phyloP scores from a whole-genome alignment of 2,329 filamentous ascomycete genomes.

The Diaporthe eres region DNA sequence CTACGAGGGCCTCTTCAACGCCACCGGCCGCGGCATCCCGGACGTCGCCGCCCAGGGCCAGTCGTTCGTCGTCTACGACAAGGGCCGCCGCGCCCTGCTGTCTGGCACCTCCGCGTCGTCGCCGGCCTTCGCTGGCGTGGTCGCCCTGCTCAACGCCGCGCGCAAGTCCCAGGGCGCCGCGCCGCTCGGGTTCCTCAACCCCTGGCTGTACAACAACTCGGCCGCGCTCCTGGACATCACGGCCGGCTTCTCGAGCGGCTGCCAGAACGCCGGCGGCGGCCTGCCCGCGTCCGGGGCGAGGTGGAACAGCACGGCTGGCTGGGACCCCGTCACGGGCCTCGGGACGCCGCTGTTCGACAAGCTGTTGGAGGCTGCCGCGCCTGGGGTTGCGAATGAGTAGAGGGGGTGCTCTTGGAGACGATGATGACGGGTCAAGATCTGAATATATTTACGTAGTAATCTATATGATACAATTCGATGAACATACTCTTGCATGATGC shows the following conservation, averaged over 20 bases:
- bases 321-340: slow-evolving; percentile 44
- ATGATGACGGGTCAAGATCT: not conserved
- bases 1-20: slow-evolving; percentile 53
- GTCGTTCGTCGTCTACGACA: slow-evolving; percentile 59
- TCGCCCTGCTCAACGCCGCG: slow-evolving; percentile 59
- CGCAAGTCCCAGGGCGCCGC: slow-evolving; percentile 51
- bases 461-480: not conserved
- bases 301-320: slow-evolving; percentile 59
- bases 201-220: slow-evolving; percentile 52
- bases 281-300: slow-evolving; percentile 27
- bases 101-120: slow-evolving; percentile 54
- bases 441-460: not conserved
- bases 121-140: slow-evolving; percentile 56
- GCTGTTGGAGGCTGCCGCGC: slow-evolving; percentile 36
- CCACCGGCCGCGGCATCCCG: slow-evolving; percentile 54
- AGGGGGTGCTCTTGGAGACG: too few species aligned
- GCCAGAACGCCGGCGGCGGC: slow-evolving; percentile 15
- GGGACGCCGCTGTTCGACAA: slow-evolving; percentile 39
- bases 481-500: not conserved
- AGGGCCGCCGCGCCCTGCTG: slow-evolving; percentile 46
- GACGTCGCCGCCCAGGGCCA: slow-evolving; percentile 62
- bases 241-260: slow-evolving; percentile 42
- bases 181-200: slow-evolving; percentile 56
- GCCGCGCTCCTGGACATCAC: slow-evolving; percentile 50
- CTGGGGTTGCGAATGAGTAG: slow-evolving; percentile 34